A percentile compares a stretch with the other conserved stretches of the same genome.
Conservation (phyloP, 192 early-diverging fungal genomes). For the Bifiguratus adelaidae region DNA sequence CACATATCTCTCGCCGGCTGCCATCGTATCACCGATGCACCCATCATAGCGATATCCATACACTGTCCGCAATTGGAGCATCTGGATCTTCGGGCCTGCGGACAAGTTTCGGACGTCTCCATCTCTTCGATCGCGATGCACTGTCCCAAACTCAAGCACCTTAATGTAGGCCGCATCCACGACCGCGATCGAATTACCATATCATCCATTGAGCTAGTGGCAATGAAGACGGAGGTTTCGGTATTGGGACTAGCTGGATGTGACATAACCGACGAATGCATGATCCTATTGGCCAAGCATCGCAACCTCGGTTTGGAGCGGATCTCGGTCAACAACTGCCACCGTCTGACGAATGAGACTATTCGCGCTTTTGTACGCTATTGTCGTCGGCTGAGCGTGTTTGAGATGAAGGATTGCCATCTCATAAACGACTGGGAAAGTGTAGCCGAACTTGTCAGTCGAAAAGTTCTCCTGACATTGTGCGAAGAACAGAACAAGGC, state of each 20-base stretch:
- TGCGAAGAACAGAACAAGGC: conserved; percentile 32
- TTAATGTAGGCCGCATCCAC: conserved; percentile 37
- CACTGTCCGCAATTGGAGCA: conserved; percentile 28
- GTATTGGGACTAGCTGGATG: conserved; percentile 38
- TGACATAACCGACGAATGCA: conserved; percentile 31
- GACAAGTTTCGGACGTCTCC: conserved; percentile 26
- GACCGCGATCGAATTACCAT: conserved; percentile 26
- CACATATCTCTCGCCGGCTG: conserved; percentile 32
- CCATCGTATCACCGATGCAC: conserved; percentile 30
- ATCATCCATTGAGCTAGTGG: conserved; percentile 29
- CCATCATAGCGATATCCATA: conserved; percentile 23
- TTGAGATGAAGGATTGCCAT: conserved; percentile 40
- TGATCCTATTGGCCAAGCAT: conserved; percentile 25
- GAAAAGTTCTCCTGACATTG: conserved; percentile 28
- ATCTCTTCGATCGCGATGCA: conserved; percentile 22
- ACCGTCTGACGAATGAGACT: conserved; percentile 25
- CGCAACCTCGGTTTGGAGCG: conserved; percentile 20
- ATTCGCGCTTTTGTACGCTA: conserved; percentile 27
- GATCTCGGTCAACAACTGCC: conserved; percentile 34
- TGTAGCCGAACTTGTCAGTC: conserved; percentile 26
- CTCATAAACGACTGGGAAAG: conserved; percentile 34
- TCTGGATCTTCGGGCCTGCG: conserved; percentile 32
- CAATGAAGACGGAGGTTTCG: conserved; percentile 24
- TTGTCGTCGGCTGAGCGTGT: conserved; percentile 33
- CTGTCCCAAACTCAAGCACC: conserved; percentile 24